Conservation (phyloP, 352 stramenopile species). For the Phytophthora pinifolia region DNA sequence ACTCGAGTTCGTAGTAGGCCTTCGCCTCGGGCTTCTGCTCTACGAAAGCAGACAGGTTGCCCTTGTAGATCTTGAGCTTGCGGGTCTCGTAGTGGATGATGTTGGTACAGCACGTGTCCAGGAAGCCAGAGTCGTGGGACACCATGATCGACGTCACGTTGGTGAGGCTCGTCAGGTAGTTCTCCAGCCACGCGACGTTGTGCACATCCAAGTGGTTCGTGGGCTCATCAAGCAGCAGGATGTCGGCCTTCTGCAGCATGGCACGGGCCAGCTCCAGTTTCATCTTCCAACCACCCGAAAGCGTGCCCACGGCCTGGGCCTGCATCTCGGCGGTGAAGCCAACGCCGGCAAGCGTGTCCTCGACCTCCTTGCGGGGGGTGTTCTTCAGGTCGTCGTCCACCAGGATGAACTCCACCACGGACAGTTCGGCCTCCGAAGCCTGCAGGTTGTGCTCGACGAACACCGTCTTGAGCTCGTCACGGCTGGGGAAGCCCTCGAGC, state of each 20-base stretch:
- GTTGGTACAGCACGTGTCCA: constrained; percentile 98
- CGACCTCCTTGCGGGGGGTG: constrained; percentile 86
- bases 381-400: constrained; percentile 90
- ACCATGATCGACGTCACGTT: constrained; percentile 95
- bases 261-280: constrained; percentile 93
- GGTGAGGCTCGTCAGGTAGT: constrained; percentile 86
- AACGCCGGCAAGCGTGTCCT: constrained; percentile 90
- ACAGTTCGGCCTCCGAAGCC: constrained; percentile 86
- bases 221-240: constrained; percentile 96
- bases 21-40: constrained; percentile 88
- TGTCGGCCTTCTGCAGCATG: constrained; percentile 95
- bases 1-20: constrained; percentile 88
- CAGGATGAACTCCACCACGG: constrained; percentile 85
- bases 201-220: constrained; percentile 95
- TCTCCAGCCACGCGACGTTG: constrained; percentile 92
- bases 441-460: constrained; percentile 98
- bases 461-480: constrained; percentile 94
- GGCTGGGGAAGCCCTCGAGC: constrained; percentile 96
- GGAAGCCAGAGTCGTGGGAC: constrained; percentile 96
- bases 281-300: constrained; percentile 97
- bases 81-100: constrained; percentile 97
- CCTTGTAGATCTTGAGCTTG: constrained; percentile 90
- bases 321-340: constrained; percentile 96
- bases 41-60: constrained; percentile 85
- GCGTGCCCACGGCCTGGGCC: constrained; percentile 86